Evolutionary conservation across 2,329 filamentous ascomycete genomes (phyloP), one percentile per base, ranked within the genome.

Genomic region (Claviceps sorghi): DNA sequence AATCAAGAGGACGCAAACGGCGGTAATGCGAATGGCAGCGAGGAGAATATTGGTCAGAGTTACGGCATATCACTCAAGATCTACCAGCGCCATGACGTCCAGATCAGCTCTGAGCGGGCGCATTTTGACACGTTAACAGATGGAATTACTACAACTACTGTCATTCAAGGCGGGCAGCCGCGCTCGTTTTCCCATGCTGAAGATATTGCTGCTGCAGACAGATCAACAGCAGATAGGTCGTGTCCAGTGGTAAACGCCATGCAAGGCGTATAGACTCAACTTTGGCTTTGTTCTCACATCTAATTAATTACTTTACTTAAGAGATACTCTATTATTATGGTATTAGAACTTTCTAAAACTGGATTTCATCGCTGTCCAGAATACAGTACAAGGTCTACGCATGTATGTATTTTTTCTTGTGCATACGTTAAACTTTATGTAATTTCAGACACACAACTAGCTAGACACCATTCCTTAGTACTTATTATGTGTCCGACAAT

Each of bases 21-120:
- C 1, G 51, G 64, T 49, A 59, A 58, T 7, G 55, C 57, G 2
- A 61, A 65, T 0, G 62, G 64, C 1, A 71, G 68, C 51, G 66
- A 69, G 26, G 69, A 71, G 48, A 58, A 66, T 22, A 67, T 69
- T 51, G 67, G 65, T n/a, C 56, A 59, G 15, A 59, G 53, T 2
- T 61, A 59, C 41, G 58, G 58, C 17, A 62, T 68, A 2, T 65
- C 66, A 0, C 54, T 70, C 6, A 65, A 65, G 56, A 69, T 69
- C 17, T 69, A 68, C 41, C 66, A 65, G 55, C 64, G 64, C 15
- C 66, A 66, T 44, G 67, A 70, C 34, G 59, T 69, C 0, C 58
- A 61, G 34, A 53, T 70, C 10, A 62, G 53, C 43, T 54, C 55
- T 5, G 53, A 55, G 42, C 53, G 44, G 5, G 53, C 49, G 4